phyloP scores from a whole-genome alignment of 2,329 filamentous ascomycete species.

The Orbilia javanica region DNA sequence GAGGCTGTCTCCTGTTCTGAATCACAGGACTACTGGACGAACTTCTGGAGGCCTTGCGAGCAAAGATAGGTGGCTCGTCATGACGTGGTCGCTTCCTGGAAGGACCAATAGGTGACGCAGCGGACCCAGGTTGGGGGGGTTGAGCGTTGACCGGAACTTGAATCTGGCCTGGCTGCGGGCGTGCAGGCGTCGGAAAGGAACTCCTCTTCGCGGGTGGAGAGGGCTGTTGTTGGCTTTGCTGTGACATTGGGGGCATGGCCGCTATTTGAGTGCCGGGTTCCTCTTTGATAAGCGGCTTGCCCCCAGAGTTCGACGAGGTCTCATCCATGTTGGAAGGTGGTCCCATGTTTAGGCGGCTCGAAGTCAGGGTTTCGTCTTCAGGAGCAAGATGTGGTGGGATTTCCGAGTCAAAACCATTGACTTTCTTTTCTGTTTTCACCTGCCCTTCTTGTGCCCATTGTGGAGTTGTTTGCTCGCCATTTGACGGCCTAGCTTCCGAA shows the following conservation, averaged over 20 bases:
- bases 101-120: slow-evolving; percentile 62
- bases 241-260: slow-evolving; percentile 26
- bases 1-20: slow-evolving; percentile 63
- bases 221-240: slow-evolving; percentile 39
- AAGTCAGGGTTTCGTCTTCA: slow-evolving; percentile 47
- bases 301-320: slow-evolving; percentile 9
- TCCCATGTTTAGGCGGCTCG: slow-evolving; percentile 55
- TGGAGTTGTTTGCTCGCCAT: slow-evolving; percentile 46
- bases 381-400: slow-evolving; percentile 28
- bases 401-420: slow-evolving; percentile 50
- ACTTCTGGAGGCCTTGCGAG: slow-evolving; percentile 66
- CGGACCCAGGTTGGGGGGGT: slow-evolving; percentile 56
- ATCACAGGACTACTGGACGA: slow-evolving; percentile 66
- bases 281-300: slow-evolving; percentile 47
- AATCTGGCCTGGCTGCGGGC: slow-evolving; percentile 46
- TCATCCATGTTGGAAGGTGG: slow-evolving; percentile 54
- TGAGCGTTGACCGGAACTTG: slow-evolving; percentile 52
- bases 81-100: slow-evolving; percentile 69
- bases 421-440: slow-evolving; percentile 53
- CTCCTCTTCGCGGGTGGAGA: slow-evolving; percentile 46
- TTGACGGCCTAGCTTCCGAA: slow-evolving; percentile 41
- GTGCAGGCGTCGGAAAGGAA: slow-evolving; percentile 49
- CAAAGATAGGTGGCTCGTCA: slow-evolving; percentile 70
- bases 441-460: slow-evolving; percentile 53
- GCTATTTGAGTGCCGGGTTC: slow-evolving; percentile 45